Evolutionary conservation across 768 basidiomycete genomes (phyloP).

Genomic region (Auricularia heimuer): DNA sequence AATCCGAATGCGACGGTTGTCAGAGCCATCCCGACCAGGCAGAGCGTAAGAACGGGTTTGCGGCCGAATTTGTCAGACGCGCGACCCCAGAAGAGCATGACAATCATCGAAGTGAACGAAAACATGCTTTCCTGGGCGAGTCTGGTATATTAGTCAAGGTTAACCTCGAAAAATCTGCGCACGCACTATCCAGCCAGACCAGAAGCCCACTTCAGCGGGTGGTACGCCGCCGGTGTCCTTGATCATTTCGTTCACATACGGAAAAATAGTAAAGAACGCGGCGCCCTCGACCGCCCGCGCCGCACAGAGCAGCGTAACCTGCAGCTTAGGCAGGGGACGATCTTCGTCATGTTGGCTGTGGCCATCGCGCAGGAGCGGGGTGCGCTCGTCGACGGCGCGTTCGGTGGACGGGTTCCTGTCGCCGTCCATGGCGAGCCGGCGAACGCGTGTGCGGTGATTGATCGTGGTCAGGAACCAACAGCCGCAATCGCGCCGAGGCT

Average conservation of each 20-base stretch:
- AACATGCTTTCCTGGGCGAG: constrained; percentile 6
- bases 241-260: constrained; percentile 10
- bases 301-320: constrained; percentile 10
- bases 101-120: constrained; percentile 1
- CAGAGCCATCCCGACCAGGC: constrained; percentile 29
- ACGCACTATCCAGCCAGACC: constrained; percentile 2
- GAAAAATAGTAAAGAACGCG: constrained; percentile 11
- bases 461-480: too few relatives aligned
- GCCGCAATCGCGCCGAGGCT: too few relatives aligned
- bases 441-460: too few relatives aligned
- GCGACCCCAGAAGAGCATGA: constrained; percentile 30
- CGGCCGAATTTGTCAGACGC: constrained; percentile 36
- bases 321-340: constrained; percentile 8
- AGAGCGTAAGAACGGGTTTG: constrained; percentile 31
- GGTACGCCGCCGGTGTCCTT: background rate
- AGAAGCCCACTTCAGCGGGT: constrained; percentile 4
- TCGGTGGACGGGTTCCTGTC: too few relatives aligned
- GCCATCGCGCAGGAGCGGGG: background rate
- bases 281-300: constrained; percentile 8
- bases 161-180: background rate
- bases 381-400: background rate
- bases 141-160: too few relatives aligned
- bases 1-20: constrained; percentile 18
- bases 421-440: too few relatives aligned
- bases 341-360: background rate